Percentiles rank a stretch among this genome's conserved stretches.
Evolutionary conservation across 2,329 filamentous ascomycete species (phyloP).

Genomic region (Graphilbum sp.): DNA sequence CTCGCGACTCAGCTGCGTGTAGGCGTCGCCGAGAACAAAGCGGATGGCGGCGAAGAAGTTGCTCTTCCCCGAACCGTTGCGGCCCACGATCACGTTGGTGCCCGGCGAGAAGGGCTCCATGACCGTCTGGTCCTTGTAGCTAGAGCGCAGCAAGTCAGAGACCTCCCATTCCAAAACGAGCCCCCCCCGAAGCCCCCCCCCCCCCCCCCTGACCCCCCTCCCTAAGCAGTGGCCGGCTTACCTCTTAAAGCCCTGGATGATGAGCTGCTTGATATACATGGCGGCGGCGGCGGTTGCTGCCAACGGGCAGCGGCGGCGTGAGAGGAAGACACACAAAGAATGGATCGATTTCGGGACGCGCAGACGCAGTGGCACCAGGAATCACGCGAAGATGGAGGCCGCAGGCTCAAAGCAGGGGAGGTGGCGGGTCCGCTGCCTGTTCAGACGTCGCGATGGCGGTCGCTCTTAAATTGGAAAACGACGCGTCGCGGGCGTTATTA

Average conservation of each 20-base stretch:
- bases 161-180: not conserved
- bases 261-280: slow-evolving; percentile 99
- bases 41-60: slow-evolving; percentile 99
- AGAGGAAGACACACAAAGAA: not conserved
- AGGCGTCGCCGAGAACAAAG: slow-evolving; percentile 95
- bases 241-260: slow-evolving; percentile 99
- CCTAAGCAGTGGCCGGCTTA: slow-evolving; percentile 24
- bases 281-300: slow-evolving; percentile 18
- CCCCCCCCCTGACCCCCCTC: no score
- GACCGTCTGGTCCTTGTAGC: slow-evolving; percentile 98
- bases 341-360: no score
- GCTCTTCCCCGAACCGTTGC: slow-evolving; percentile 97
- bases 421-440: not conserved
- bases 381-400: not conserved
- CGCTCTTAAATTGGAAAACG: slow-evolving; percentile 6
- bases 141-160: slow-evolving; percentile 19
- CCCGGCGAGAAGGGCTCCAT: slow-evolving; percentile 97
- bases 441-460: not conserved
- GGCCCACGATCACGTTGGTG: slow-evolving; percentile 95
- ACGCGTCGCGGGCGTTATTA: slow-evolving; percentile 8
- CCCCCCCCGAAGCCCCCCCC: no score
- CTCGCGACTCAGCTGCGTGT: slow-evolving; percentile 88
- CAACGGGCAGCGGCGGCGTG: slow-evolving; percentile 9
- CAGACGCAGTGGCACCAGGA: no score
- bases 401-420: not conserved